These are phyloP conservation scores for Fusarium xyrophilum DNA, from an alignment of 2,329 filamentous ascomycete genomes.

Conservation along the genomic window DNA sequence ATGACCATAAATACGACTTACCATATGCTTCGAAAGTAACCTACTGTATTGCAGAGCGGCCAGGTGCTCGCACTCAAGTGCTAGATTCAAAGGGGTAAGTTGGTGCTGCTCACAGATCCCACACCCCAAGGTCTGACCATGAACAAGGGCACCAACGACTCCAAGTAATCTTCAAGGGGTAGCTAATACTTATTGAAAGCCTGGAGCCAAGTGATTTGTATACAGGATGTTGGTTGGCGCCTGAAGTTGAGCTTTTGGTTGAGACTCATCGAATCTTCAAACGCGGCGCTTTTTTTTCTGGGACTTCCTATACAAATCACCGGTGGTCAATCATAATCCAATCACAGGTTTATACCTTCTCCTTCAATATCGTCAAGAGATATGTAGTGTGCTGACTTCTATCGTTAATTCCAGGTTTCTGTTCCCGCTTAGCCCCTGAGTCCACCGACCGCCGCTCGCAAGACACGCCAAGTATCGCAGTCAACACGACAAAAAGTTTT, in stretches of 20 bases:
- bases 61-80: not conserved
- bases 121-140: not conserved
- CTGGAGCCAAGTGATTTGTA: accelerated
- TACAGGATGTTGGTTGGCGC: not conserved
- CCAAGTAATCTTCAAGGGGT: accelerated
- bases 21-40: too few species aligned
- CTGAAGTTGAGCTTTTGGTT: not conserved
- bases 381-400: not conserved
- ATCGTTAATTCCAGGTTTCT: not conserved
- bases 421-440: not conserved
- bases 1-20: accelerated
- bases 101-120: not conserved
- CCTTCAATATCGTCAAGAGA: accelerated
- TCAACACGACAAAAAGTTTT: not conserved
- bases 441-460: not conserved
- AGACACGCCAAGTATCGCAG: not conserved
- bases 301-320: not conserved
- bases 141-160: not conserved
- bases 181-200: accelerated
- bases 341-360: accelerated
- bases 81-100: not conserved
- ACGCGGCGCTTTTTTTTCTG: not conserved
- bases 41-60: accelerated
- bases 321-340: not conserved
- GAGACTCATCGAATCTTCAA: not conserved